A percentile compares a stretch with the other conserved stretches of the same genome.
Conservation (phyloP, 2,329 filamentous ascomycete species). For the Diaporthe sp. region DNA sequence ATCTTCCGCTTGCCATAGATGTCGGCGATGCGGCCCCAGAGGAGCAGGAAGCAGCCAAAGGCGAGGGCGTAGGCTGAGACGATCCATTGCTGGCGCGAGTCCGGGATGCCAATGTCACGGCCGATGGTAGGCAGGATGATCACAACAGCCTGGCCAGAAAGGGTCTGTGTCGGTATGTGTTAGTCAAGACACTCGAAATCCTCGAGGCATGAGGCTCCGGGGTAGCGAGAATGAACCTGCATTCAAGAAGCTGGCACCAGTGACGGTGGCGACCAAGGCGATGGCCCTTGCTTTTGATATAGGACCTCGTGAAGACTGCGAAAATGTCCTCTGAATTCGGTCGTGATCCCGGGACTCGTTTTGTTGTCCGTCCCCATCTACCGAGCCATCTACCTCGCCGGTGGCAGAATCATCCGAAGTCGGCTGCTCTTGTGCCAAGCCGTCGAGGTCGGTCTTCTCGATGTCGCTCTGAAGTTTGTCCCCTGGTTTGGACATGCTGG, state of each 20-base stretch:
- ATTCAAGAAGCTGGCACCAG: slow-evolving; percentile 70
- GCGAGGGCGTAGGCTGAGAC: slow-evolving; percentile 75
- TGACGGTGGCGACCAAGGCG: slow-evolving; percentile 67
- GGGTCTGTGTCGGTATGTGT: slow-evolving; percentile 55
- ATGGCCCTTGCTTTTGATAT: slow-evolving; percentile 67
- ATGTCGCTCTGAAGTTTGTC: not conserved
- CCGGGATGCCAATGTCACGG: slow-evolving; percentile 67
- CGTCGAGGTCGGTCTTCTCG: not conserved
- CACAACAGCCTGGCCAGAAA: slow-evolving; percentile 71
- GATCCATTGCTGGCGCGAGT: slow-evolving; percentile 74
- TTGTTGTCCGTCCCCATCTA: not conserved
- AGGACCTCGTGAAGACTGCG: slow-evolving; percentile 36
- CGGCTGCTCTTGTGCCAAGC: slow-evolving; percentile 18
- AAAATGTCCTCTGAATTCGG: slow-evolving; percentile 1
- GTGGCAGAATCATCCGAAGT: slow-evolving; percentile 34
- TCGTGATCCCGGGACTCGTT: not conserved
- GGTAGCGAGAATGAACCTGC: slow-evolving; percentile 50
- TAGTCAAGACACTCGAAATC: slow-evolving; percentile 36
- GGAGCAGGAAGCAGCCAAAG: slow-evolving; percentile 77
- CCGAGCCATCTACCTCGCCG: slow-evolving; percentile 1
- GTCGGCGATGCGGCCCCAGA: slow-evolving; percentile 78
- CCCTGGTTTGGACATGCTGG: not conserved
- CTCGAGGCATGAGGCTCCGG: too few relatives aligned
- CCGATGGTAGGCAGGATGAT: slow-evolving; percentile 76
- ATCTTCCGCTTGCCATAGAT: slow-evolving; percentile 76